These are phyloP conservation scores for Plantago ovata DNA, from an alignment of 257 asterid genomes.

Conservation along the genomic window DNA sequence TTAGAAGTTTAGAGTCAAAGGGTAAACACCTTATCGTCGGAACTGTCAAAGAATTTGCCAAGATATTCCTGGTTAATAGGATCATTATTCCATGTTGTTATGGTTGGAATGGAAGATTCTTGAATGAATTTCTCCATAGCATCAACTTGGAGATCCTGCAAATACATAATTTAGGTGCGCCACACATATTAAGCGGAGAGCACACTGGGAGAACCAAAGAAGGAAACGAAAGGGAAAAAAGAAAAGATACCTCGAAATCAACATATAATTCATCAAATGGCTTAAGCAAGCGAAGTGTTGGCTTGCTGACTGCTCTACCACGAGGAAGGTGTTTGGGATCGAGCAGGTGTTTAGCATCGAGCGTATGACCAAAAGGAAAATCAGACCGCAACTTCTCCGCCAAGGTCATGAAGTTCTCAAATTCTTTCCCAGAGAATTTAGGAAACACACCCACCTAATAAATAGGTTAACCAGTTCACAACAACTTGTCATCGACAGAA, in stretches of 20 bases:
- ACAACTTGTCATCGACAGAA: background rate
- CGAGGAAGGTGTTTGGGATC: conserved; percentile 66
- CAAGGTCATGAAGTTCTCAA: conserved; percentile 42
- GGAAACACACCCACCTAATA: conserved; percentile 75
- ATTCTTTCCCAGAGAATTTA: conserved; percentile 62
- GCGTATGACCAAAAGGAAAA: conserved; percentile 64
- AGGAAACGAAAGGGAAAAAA: background rate
- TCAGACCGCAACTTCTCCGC: conserved; percentile 79
- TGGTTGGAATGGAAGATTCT: conserved; percentile 48
- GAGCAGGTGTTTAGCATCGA: conserved; percentile 59
- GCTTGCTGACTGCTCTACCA: conserved; percentile 62
- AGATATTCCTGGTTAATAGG: conserved; percentile 48
- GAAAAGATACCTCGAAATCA: conserved; percentile 53
- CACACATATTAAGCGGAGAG: conserved; percentile 4
- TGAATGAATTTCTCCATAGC: conserved; percentile 60
- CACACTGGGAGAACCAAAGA: background rate
- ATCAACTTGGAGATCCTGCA: conserved; percentile 63
- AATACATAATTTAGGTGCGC: conserved; percentile 6
- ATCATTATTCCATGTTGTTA: conserved; percentile 54
- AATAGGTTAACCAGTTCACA: background rate
- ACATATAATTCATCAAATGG: conserved; percentile 74
- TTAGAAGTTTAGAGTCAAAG: background rate
- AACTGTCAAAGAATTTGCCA: conserved; percentile 47
- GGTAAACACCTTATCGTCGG: conserved; percentile 50
- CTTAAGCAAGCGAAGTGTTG: conserved; percentile 73